Evolutionary conservation across 306 rosid species (phyloP), one percentile per base, ranked within the genome.

Genomic region (Pueraria montana): DNA sequence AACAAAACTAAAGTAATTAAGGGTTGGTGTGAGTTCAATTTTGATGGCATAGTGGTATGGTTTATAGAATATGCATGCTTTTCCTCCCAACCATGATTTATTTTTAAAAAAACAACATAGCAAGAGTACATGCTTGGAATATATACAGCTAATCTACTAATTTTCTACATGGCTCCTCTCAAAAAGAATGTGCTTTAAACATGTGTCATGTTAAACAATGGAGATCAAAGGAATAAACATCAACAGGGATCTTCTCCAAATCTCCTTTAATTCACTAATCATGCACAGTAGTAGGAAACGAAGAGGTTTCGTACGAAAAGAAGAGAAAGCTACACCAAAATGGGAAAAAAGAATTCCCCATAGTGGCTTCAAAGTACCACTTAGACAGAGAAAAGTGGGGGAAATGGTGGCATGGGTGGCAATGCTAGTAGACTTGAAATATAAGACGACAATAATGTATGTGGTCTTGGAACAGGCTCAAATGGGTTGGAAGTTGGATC

Each of bases 401-500:
- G 23, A 76, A 62, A 66, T 16, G 81, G 74, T 82, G 82, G 81
- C 34, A 36, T 36, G 38, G 40, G 40, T 6, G 40, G 40, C 0
- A 38, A 63, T 68, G 82, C 64, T 84, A 80, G 78, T 58, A 48
- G 72, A 74, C 48, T 49, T 70, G 83, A 76, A 87, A 84, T 77
- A 45, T 78, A 67, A 89, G 82, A 84, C 42, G 84, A 83, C 89
- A 90, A 90, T 90, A 73, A 87, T 89, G 86, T 74, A 78, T 85
- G 74, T 59, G 65, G 48, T 87, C 82, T 74, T 74, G 88, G 85
- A 78, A 82, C 86, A 91, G 84, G 62, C 66, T 85, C 83, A 58
- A 77, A 90, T 89, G 89, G 90, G 68, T 62, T 62, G 67, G 67
- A 61, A n/a, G 89, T 85, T 89, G 92, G 92, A 83, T 87, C 94